Percentiles rank a stretch among this genome's conserved stretches.
These are phyloP conservation scores for Coffea eugenioides DNA, from an alignment of 257 asterid genomes.

Conservation along the genomic window DNA sequence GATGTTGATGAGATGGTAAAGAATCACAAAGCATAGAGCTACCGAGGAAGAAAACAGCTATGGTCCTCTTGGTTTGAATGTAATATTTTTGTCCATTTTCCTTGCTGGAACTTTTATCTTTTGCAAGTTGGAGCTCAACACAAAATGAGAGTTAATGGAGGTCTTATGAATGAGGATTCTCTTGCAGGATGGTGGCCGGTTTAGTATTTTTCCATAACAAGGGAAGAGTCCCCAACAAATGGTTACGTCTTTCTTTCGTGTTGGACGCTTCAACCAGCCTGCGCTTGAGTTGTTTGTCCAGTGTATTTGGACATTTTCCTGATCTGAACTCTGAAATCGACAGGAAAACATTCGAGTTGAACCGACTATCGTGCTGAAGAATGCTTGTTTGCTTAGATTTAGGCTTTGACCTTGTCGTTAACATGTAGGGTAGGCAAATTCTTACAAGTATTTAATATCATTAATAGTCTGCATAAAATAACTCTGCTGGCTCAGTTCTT, in stretches of 20 bases:
- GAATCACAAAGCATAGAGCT: conserved; percentile 54
- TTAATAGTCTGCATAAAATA: too few relatives aligned
- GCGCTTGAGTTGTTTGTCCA: conserved; percentile 9
- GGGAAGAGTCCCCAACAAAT: not conserved
- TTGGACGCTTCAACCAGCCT: not conserved
- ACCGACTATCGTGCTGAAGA: not conserved
- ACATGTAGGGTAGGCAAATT: not conserved
- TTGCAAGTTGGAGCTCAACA: conserved; percentile 2
- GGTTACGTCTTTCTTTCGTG: not conserved
- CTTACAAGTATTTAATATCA: not conserved
- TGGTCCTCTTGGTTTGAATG: conserved; percentile 12
- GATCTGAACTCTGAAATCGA: conserved; percentile 8
- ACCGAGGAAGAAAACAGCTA: conserved; percentile 1
- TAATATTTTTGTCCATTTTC: conserved; percentile 15
- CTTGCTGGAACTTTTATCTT: conserved; percentile 16
- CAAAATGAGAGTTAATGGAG: conserved; percentile 9
- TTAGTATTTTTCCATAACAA: not conserved
- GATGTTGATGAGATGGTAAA: conserved; percentile 79
- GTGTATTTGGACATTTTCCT: conserved; percentile 2
- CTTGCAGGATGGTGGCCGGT: conserved; percentile 10
- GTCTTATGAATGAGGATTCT: conserved; percentile 3
- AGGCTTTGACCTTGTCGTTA: not conserved
- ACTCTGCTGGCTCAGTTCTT: not conserved
- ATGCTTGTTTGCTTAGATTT: not conserved
- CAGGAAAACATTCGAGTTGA: not conserved